Base-by-base conservation (phyloP, 139 green algal genomes). In the Asterochloris erici region DNA sequence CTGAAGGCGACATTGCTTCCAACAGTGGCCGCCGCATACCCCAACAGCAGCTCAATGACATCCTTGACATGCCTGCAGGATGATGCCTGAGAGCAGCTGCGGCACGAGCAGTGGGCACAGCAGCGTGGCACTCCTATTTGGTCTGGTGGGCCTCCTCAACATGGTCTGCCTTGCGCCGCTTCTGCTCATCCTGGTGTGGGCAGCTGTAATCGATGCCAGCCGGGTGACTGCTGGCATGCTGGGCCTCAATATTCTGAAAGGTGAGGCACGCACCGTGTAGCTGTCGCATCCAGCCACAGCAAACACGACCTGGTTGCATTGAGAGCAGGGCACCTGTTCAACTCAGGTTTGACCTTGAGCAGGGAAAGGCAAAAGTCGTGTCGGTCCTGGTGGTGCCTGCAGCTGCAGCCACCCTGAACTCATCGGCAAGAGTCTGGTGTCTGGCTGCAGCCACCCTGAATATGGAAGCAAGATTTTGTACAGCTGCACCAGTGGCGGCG, bases 111-210 rank as follows among this genome's bases (percentile, higher is more conserved):
- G 38, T 6, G 38, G 38, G 38, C 38, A 54, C 38, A 54, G 38
- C 38, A 54, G 38, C 38, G 94, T 92, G 88, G 83, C 87, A 27
- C 83, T 95, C 23, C 97, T 98, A 75, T 96, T 98, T 77, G 93
- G 93, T 9, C 90, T 90, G 79, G 86, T 98, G 74, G 95, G 95
- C 0, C n/a, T 91, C 64, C 81, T 96, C 61, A 96, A 94, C 79
- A 76, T 90, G 1, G 14, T 86, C 0, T 54, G 81, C 29, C 74
- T 93, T 16, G 85, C 77, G 10, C 84, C 89, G 10, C 61, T 94
- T 13, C 82, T 96, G 21, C 16, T 91, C 16, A 19, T 85, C 13
- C 54, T 91, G 64, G 73, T 81, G 60, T 28, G 85, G 14, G 73
- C 62, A 24, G 77, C 79, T 9, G 16, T 23, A 11, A 75, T 87